Base-by-base conservation (phyloP, 352 stramenopile genomes). In the Phytophthora europaea region DNA sequence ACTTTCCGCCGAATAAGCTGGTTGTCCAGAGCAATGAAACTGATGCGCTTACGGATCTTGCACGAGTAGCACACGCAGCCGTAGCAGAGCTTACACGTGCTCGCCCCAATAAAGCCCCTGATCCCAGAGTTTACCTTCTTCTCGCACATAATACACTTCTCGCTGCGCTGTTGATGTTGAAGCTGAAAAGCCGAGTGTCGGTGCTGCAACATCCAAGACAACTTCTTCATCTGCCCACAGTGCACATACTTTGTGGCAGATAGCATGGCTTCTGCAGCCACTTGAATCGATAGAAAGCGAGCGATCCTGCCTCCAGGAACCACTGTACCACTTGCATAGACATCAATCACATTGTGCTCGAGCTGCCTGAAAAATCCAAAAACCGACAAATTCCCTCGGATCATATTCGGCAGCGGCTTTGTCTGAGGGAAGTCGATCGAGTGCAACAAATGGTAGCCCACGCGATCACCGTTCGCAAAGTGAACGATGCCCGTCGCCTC, bases 331-430 rank as follows among this genome's bases (percentile, higher is more conserved):
- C 38, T 51, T 9, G 60, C 52, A 22, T 59, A 53, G n/a, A 48
- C 47, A 13, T 72, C 50, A 20, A 72, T 67, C 7, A 23, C 43
- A 40, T 67, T 67, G 33, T 59, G 22, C 20, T 60, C 48, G 4
- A 48, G 18, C 16, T 67, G 50, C 33, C 69, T 57, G 58, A 73
- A 83, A 36, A 83, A 47, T 2, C 54, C 69, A 52, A 70, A 80
- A 47, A 80, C 67, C 18, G 76, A 83, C 9, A 80, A 65, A 66
- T 80, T 79, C 22, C 72, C 76, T 4, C 76, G 72, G 34, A 70
- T 64, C 48, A 67, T 68, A 31, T 57, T 47, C 2, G 61, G 36
- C 10, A 67, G 50, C 22, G 66, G 51, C 3, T 70, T 72, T 2
- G 61, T 67, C 61, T 68, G 61, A 28, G 61, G 61, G 51, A 68